A percentile compares a stretch with the other conserved stretches of the same genome.
Evolutionary conservation across 2,329 filamentous ascomycete genomes (phyloP).

Genomic region (Drechmeria coniospora): DNA sequence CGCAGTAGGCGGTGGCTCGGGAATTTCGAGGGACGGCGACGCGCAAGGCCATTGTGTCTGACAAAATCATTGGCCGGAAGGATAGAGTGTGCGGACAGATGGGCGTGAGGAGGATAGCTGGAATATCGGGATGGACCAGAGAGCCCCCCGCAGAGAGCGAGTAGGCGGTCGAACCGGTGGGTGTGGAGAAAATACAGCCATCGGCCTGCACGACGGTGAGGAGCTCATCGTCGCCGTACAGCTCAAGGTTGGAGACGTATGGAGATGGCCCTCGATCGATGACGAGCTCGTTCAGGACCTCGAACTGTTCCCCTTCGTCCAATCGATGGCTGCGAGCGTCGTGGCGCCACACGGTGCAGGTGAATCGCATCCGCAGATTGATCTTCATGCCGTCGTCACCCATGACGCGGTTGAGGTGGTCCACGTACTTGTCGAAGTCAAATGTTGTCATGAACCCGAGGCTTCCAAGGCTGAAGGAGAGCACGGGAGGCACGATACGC

Average conservation of each 20-base stretch:
- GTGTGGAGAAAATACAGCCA: constrained; percentile 94
- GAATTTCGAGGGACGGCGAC: constrained; percentile 74
- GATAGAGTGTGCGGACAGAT: constrained; percentile 96
- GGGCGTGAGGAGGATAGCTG: constrained; percentile 87
- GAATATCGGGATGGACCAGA: constrained; percentile 91
- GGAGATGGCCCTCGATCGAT: constrained; percentile 94
- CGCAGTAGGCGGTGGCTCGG: constrained; percentile 87
- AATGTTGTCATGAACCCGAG: constrained; percentile 83
- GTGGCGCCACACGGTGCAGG: constrained; percentile 84
- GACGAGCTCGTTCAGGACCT: constrained; percentile 95
- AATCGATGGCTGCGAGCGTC: constrained; percentile 44
- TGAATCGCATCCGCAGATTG: constrained; percentile 96
- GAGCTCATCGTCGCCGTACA: constrained; percentile 90
- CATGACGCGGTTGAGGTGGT: constrained; percentile 80
- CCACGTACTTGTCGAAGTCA: constrained; percentile 74
- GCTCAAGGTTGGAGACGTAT: constrained; percentile 90
- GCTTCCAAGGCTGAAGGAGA: constrained; percentile 72
- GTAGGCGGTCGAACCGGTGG: constrained; percentile 89
- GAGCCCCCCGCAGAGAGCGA: constrained; percentile 91
- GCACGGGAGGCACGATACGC: constrained; percentile 67
- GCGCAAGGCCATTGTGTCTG: constrained; percentile 82
- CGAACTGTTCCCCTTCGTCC: constrained; percentile 88
- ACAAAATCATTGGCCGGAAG: constrained; percentile 95
- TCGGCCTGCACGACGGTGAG: constrained; percentile 93
- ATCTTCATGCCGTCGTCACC: constrained; percentile 91